phyloP scores from a whole-genome alignment of 2,329 filamentous ascomycete genomes.

The Bipolaris cookei region DNA sequence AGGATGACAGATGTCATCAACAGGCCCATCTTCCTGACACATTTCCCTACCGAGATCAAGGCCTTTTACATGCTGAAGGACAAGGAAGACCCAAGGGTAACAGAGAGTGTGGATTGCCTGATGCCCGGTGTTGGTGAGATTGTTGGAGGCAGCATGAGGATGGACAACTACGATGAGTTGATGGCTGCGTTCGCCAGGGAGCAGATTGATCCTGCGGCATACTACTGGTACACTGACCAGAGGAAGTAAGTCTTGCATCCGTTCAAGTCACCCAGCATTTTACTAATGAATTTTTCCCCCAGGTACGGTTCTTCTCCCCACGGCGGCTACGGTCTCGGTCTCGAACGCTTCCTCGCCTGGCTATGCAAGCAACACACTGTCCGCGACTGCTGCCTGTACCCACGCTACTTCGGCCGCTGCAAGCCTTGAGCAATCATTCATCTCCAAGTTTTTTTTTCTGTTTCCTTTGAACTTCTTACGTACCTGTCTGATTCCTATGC shows the following conservation, averaged over 20 bases:
- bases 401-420: slow-evolving; percentile 80
- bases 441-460: not conserved
- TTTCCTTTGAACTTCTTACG: not conserved
- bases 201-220: slow-evolving; percentile 80
- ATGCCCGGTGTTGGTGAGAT: slow-evolving; percentile 98
- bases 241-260: slow-evolving; percentile 72
- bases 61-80: slow-evolving; percentile 99
- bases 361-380: slow-evolving; percentile 71
- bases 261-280: not conserved
- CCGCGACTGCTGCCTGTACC: slow-evolving; percentile 74
- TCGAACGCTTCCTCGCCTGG: slow-evolving; percentile 80
- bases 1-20: slow-evolving; percentile 97
- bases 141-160: slow-evolving; percentile 95
- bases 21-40: slow-evolving; percentile 91
- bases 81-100: slow-evolving; percentile 76
- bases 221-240: slow-evolving; percentile 99
- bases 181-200: slow-evolving; percentile 87
- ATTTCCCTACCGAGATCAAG: slow-evolving; percentile 98
- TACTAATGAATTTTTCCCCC: slow-evolving; percentile 26
- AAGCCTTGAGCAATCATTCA: slow-evolving; percentile 63
- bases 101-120: slow-evolving; percentile 85
- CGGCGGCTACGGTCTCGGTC: slow-evolving; percentile 89
- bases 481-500: not conserved
- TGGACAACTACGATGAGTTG: slow-evolving; percentile 83
- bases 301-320: slow-evolving; percentile 92